Evolutionary conservation across 2,329 filamentous ascomycete species (phyloP).

Genomic region (Cercospora sp.): DNA sequence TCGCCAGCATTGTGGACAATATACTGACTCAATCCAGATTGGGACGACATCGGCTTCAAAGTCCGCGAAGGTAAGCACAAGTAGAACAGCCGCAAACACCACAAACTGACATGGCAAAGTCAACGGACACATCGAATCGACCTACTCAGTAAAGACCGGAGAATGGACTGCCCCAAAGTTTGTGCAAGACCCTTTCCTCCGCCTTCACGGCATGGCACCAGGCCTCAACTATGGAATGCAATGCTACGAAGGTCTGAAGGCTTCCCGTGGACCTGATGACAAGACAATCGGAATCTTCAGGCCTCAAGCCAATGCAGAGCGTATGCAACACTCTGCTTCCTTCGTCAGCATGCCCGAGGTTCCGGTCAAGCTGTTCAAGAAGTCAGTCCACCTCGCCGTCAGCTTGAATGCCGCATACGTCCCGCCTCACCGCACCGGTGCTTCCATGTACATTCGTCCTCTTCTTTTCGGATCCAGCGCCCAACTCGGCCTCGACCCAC

Average conservation of each 20-base stretch:
- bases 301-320: conserved; percentile 76
- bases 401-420: conserved; percentile 87
- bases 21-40: conserved; percentile 60
- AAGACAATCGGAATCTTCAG: conserved; percentile 80
- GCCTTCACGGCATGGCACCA: conserved; percentile 91
- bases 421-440: conserved; percentile 83
- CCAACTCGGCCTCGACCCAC: conserved; percentile 81
- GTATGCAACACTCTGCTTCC: conserved; percentile 80
- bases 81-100: background rate
- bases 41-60: conserved; percentile 89
- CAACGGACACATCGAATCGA: conserved; percentile 90
- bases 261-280: conserved; percentile 76
- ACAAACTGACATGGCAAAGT: conserved; percentile 49
- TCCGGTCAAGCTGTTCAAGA: conserved; percentile 72
- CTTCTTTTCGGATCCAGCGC: conserved; percentile 84
- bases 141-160: conserved; percentile 72
- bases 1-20: background rate
- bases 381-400: conserved; percentile 77
- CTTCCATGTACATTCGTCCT: conserved; percentile 89
- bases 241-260: conserved; percentile 97
- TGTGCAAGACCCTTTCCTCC: conserved; percentile 78
- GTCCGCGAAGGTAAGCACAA: conserved; percentile 75
- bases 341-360: conserved; percentile 82
- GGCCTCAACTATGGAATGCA: conserved; percentile 97
- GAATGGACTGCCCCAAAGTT: conserved; percentile 78